phyloP scores from a whole-genome alignment of 345 rosid species.

The Brassica rapa region DNA sequence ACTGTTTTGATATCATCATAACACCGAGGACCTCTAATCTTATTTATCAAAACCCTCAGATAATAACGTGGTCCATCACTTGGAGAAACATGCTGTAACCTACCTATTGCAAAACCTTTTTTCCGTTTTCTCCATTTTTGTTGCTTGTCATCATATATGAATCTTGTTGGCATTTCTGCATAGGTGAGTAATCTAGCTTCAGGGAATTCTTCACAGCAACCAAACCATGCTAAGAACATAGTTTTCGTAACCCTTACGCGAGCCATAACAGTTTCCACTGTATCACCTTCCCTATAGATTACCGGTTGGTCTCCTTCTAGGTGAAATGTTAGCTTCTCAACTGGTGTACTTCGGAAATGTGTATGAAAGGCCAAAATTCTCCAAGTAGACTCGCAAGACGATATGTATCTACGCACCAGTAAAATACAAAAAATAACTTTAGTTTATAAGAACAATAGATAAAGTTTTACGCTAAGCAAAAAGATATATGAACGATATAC shows the following conservation, averaged over 20 bases:
- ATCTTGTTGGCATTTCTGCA: not conserved
- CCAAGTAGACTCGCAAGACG: not conserved
- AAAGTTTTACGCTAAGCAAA: no score
- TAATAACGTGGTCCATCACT: not conserved
- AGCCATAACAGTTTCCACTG: not conserved
- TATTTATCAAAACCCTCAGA: not conserved
- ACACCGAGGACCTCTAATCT: not conserved
- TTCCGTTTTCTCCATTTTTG: not conserved
- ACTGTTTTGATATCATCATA: not conserved
- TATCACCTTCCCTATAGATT: not conserved
- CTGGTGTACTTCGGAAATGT: not conserved
- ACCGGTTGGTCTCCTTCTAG: not conserved
- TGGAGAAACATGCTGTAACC: not conserved
- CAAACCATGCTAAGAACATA: slow-evolving; percentile 3
- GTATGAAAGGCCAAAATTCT: not conserved
- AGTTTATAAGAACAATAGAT: no score
- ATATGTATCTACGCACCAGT: not conserved
- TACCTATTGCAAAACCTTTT: not conserved
- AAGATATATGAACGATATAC: not conserved
- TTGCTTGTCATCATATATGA: not conserved
- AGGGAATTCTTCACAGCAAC: not conserved
- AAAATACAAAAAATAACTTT: no score
- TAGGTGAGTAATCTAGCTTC: no score
- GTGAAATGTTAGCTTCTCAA: not conserved
- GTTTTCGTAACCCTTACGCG: not conserved